Evolutionary conservation across 768 basidiomycete genomes (phyloP).

Genomic region (Pulveroboletus sp.): DNA sequence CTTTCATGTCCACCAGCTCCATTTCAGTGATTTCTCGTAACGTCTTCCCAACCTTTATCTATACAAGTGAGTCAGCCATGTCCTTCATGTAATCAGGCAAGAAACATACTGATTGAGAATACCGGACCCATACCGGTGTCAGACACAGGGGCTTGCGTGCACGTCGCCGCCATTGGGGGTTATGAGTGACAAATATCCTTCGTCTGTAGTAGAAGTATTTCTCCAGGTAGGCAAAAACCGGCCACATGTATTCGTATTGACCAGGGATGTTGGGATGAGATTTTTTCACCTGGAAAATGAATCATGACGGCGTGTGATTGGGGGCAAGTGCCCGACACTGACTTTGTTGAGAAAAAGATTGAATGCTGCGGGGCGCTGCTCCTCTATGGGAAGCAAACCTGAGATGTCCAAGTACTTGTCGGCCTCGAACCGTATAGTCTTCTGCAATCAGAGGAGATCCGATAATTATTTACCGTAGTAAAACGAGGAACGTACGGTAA

Average conservation of each 20-base stretch:
- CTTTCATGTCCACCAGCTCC: no score
- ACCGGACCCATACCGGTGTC: conserved; percentile 14
- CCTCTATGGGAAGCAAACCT: conserved; percentile 1
- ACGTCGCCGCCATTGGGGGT: no score
- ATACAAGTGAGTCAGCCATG: not conserved
- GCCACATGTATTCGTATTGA: conserved; percentile 16
- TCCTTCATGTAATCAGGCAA: not conserved
- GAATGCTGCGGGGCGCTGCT: conserved; percentile 7
- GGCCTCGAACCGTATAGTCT: not conserved
- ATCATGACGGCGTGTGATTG: not conserved
- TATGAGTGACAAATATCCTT: no score
- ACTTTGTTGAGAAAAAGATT: conserved; percentile 15
- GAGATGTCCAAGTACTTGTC: not conserved
- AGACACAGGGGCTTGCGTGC: not conserved
- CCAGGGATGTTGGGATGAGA: conserved; percentile 6
- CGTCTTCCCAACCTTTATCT: conserved; percentile 11
- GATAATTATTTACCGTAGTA: not conserved
- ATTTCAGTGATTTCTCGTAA: not conserved
- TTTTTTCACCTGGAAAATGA: conserved; percentile 8
- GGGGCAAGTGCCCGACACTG: not conserved
- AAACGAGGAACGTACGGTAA: conserved; percentile 12
- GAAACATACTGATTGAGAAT: conserved; percentile 4
- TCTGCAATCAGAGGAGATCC: conserved; percentile 5
- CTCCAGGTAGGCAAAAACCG: conserved; percentile 14
- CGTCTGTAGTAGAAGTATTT: conserved; percentile 5